Evolutionary conservation across 805 yeast genomes (phyloP), one percentile per base, ranked within the genome.

Genomic region (Saccharomycopsis fermentans): DNA sequence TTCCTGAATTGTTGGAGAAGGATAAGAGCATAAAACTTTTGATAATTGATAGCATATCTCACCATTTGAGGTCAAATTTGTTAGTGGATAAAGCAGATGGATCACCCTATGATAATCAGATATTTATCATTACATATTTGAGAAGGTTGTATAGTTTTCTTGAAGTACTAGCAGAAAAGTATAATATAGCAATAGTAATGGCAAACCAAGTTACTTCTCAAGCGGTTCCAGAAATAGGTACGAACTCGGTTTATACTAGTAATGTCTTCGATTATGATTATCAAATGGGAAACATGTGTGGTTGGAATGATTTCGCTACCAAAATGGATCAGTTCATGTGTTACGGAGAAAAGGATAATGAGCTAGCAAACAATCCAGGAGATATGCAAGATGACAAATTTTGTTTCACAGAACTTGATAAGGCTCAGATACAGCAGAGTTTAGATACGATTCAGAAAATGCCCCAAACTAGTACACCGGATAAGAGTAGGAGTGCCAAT

Each of bases 201-300:
- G 80, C 90, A 0, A 90, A 91, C 65, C 97, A 91, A 69, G 89
- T 90, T 1, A 79, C 90, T 47, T 92, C 86, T 65, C 77, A 78
- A 59, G 77, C 81, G 0, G 59, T 69, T 1, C 65, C 56, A 43
- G 29, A 29, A 6, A 17, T 27, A 11, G 66, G 63, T 17, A 52
- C 50, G 17, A 61, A 37, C 34, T 52, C 29, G 16, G 21, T 21
- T 19, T 51, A 43, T 21, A 56, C 43, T 9, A 37, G 26, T 36
- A 64, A 62, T 40, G 65, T 67, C n/a, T 66, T 63, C 63, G 76
- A 67, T 43, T 71, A 78, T 55, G 86, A 84, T 58, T 81, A 82
- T 65, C 96, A 90, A 66, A 65, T 83, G 19, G 87, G 91, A 6
- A 82, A 86, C 79, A 72, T 81, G 52, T 77, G 82, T 21, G 96